A percentile compares a stretch with the other conserved stretches of the same genome.
These are phyloP conservation scores for Vaccinium myrtillus DNA, from an alignment of 148 eudicot genomes.

Conservation along the genomic window DNA sequence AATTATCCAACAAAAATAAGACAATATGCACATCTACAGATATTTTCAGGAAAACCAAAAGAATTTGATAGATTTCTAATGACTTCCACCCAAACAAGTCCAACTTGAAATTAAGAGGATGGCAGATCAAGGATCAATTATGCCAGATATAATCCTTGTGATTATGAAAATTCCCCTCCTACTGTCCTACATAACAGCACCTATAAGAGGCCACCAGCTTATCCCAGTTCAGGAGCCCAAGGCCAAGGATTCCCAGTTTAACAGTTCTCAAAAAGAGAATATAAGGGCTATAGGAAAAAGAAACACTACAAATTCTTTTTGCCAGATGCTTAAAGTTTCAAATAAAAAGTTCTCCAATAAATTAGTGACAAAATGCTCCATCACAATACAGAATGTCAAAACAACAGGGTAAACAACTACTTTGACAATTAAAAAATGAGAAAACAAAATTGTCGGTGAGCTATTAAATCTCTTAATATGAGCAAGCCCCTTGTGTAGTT, in stretches of 20 bases:
- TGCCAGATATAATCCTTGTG: neutral
- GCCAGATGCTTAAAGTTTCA: slow-evolving; percentile 12
- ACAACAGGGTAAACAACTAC: neutral
- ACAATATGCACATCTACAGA: neutral
- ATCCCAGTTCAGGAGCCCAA: slow-evolving; percentile 2
- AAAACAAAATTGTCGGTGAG: neutral
- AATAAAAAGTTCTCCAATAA: slow-evolving; percentile 5
- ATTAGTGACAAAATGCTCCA: neutral
- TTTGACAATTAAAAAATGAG: neutral
- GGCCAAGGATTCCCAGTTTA: neutral
- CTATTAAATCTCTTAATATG: neutral
- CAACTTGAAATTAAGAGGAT: neutral
- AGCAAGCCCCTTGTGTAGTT: neutral
- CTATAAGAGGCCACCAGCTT: neutral
- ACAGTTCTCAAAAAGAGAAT: neutral
- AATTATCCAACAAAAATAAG: neutral
- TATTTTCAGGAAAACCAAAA: neutral
- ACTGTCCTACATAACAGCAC: neutral
- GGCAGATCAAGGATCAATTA: neutral
- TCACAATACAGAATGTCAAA: slow-evolving; percentile 6
- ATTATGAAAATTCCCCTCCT: too few species aligned
- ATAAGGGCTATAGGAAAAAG: neutral
- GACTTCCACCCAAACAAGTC: neutral
- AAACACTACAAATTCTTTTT: neutral
- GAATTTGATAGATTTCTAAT: neutral